Percentiles rank a stretch among this genome's conserved stretches.
phyloP scores from a whole-genome alignment of 1,284 basidiomycete species.

The Melampsora larici-populina region DNA sequence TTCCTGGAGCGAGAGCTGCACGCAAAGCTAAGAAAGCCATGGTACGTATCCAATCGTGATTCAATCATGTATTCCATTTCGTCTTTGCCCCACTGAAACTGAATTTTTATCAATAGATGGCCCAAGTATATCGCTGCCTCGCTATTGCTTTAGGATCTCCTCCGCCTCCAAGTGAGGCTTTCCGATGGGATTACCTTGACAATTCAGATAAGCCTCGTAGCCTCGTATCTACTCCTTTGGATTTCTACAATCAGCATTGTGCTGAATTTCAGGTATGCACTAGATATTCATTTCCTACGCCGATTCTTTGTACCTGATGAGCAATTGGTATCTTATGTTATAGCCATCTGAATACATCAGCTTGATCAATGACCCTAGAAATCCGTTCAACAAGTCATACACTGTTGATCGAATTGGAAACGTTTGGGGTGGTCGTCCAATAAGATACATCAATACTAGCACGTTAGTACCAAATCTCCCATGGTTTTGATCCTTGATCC shows the following conservation, averaged over 20 bases:
- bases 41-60: slow-evolving; percentile 47
- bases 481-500: no score
- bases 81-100: slow-evolving; percentile 58
- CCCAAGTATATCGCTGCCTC: slow-evolving; percentile 73
- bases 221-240: slow-evolving; percentile 73
- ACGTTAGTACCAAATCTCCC: slow-evolving; percentile 62
- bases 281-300: no score
- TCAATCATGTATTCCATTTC: slow-evolving; percentile 64
- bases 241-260: slow-evolving; percentile 60
- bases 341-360: slow-evolving; percentile 67
- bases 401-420: slow-evolving; percentile 90
- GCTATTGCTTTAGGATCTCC: slow-evolving; percentile 80
- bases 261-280: slow-evolving; percentile 57
- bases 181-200: slow-evolving; percentile 77
- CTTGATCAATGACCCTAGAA: slow-evolving; percentile 89
- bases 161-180: slow-evolving; percentile 66
- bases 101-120: slow-evolving; percentile 51
- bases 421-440: slow-evolving; percentile 76
- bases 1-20: slow-evolving; percentile 6
- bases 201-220: slow-evolving; percentile 68
- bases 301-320: slow-evolving; percentile 27
- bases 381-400: slow-evolving; percentile 76
- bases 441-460: slow-evolving; percentile 85
- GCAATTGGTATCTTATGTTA: slow-evolving; percentile 1
- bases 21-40: slow-evolving; percentile 45